These are phyloP conservation scores for Pterocarpus santalinus DNA, from an alignment of 306 rosid genomes.

Conservation along the genomic window DNA sequence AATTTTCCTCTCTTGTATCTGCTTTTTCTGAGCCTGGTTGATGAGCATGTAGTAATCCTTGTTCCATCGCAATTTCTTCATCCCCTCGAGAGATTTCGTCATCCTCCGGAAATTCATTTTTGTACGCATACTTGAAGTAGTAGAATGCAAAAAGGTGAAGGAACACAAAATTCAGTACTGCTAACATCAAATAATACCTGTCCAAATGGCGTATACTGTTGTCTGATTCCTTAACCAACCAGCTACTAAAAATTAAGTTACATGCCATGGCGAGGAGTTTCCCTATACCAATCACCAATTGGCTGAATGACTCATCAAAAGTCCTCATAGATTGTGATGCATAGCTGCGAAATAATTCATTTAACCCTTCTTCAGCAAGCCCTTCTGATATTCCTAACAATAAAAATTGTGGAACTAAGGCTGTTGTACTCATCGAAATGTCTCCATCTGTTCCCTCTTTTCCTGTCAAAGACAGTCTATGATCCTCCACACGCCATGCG, in stretches of 20 bases:
- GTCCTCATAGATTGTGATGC: not conserved
- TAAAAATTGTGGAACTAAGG: not conserved
- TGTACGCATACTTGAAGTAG: not conserved
- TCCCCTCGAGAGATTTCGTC: not conserved
- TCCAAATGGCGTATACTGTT: constrained; percentile 1
- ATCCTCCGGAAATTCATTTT: not conserved
- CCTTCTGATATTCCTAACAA: not conserved
- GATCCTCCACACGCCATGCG: not conserved
- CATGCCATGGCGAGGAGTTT: not conserved
- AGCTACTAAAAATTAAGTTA: not conserved
- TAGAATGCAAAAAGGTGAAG: not conserved
- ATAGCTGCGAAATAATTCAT: not conserved
- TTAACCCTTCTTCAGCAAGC: not conserved
- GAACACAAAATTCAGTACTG: not conserved
- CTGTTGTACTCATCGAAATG: not conserved
- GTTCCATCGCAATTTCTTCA: not conserved
- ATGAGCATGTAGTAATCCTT: not conserved
- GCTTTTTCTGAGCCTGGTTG: not conserved
- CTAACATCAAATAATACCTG: not conserved
- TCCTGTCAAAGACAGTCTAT: not conserved
- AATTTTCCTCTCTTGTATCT: not conserved
- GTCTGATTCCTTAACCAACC: not conserved
- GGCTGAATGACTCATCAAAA: not conserved
- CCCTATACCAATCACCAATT: not conserved
- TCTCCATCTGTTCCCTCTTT: not conserved